phyloP scores from a whole-genome alignment of 495 filamentous ascomycete genomes.

The Extremus antarcticus region DNA sequence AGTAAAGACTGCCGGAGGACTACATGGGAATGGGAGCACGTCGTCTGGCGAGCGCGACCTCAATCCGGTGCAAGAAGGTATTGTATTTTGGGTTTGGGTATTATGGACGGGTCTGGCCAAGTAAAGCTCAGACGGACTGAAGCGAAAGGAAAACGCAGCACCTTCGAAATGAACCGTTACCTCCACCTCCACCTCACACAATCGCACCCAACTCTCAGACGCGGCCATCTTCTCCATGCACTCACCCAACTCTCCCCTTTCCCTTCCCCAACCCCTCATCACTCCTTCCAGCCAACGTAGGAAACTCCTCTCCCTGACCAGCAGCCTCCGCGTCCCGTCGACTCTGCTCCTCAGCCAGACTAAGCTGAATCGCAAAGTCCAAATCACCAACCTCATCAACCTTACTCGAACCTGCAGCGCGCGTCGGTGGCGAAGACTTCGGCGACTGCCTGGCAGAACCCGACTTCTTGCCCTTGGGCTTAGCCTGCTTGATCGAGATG shows the following conservation, averaged over 20 bases:
- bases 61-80: no score
- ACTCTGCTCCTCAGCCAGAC: slow-evolving; percentile 68
- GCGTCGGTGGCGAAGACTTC: slow-evolving; percentile 9
- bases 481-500: slow-evolving; percentile 31
- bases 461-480: slow-evolving; percentile 17
- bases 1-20: no score
- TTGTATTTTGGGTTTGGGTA: no score
- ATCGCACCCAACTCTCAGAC: no score
- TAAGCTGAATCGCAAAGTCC: slow-evolving; percentile 73
- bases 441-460: slow-evolving; percentile 14
- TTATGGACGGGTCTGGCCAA: no score
- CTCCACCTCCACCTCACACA: no score
- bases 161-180: no score
- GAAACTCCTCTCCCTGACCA: slow-evolving; percentile 45
- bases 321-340: slow-evolving; percentile 22
- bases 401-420: slow-evolving; percentile 14
- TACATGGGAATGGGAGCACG: no score
- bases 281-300: slow-evolving; percentile 26
- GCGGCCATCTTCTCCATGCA: no score
- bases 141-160: no score
- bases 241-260: slow-evolving; percentile 19
- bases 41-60: no score
- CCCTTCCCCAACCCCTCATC: slow-evolving; percentile 34
- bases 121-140: no score
- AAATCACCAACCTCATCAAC: slow-evolving; percentile 58